A percentile compares a stretch with the other conserved stretches of the same genome.
These are phyloP conservation scores for Calendula officinalis DNA, from an alignment of 129 eudicot species.

Conservation along the genomic window DNA sequence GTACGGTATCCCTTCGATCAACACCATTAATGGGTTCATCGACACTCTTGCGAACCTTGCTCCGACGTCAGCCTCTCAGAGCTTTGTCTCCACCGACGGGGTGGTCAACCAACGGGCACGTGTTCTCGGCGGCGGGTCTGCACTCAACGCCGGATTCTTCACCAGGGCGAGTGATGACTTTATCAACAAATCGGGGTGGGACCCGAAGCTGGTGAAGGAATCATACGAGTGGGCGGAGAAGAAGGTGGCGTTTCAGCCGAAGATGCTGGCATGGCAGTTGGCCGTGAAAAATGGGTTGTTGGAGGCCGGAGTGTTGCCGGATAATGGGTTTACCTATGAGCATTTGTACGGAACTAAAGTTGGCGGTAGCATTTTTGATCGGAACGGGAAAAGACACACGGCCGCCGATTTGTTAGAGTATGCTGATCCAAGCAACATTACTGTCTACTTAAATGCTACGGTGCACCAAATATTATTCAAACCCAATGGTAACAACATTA, in stretches of 20 bases:
- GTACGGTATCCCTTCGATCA: conserved; percentile 45
- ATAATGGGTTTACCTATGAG: conserved; percentile 61
- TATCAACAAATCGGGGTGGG: conserved; percentile 51
- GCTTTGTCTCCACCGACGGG: conserved; percentile 74
- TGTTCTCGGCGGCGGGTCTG: conserved; percentile 78
- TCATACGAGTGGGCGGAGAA: conserved; percentile 77
- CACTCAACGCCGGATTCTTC: conserved; percentile 80
- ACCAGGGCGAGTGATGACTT: conserved; percentile 55
- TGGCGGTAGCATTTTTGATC: conserved; percentile 79
- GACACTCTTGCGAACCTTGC: conserved; percentile 46
- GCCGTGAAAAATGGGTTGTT: conserved; percentile 83
- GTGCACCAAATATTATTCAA: conserved; percentile 56
- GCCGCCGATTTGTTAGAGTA: conserved; percentile 86
- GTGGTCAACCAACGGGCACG: conserved; percentile 79
- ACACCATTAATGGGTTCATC: conserved; percentile 43
- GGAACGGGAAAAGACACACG: conserved; percentile 61
- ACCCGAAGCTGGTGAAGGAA: conserved; percentile 40
- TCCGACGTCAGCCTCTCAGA: conserved; percentile 66
- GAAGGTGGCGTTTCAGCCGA: conserved; percentile 68
- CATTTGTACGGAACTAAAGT: conserved; percentile 70
- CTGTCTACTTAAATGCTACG: conserved; percentile 58
- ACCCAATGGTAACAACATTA: conserved; percentile 37
- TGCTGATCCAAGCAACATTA: conserved; percentile 52
- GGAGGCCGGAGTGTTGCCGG: conserved; percentile 58
- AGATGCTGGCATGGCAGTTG: conserved; percentile 60